These are phyloP conservation scores for Vicia villosa DNA, from an alignment of 306 rosid species.

Conservation along the genomic window DNA sequence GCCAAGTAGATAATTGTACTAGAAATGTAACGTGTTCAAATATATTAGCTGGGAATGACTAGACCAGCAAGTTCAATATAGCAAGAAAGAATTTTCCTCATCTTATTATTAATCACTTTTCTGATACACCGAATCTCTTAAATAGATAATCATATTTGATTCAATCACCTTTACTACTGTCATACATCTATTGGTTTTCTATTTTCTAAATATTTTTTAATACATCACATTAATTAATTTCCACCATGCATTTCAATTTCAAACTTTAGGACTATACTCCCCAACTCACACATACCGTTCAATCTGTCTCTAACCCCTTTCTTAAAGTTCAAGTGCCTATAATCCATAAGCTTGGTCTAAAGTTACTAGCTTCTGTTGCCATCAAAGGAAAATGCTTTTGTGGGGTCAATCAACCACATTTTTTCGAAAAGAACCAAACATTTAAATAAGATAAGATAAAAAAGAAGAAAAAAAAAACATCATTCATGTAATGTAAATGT, in stretches of 20 bases:
- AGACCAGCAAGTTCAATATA: slow-evolving; percentile 34
- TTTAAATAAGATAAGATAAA: slow-evolving; percentile 26
- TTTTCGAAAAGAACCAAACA: slow-evolving; percentile 37
- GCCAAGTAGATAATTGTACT: slow-evolving; percentile 20
- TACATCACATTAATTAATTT: slow-evolving; percentile 32
- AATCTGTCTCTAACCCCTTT: slow-evolving; percentile 37
- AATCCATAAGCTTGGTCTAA: slow-evolving; percentile 40
- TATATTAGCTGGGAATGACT: slow-evolving; percentile 44
- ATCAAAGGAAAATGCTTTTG: slow-evolving; percentile 38
- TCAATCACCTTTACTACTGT: slow-evolving; percentile 29
- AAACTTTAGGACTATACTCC: slow-evolving; percentile 39
- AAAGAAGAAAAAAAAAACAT: not conserved
- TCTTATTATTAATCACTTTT: slow-evolving; percentile 21
- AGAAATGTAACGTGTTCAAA: slow-evolving; percentile 11
- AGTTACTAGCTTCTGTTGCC: slow-evolving; percentile 30
- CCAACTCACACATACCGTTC: slow-evolving; percentile 42
- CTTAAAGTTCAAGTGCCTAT: slow-evolving; percentile 44
- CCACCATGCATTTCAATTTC: slow-evolving; percentile 32
- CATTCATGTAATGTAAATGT: slow-evolving; percentile 8
- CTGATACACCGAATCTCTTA: slow-evolving; percentile 40
- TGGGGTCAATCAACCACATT: slow-evolving; percentile 39
- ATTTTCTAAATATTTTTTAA: not conserved
- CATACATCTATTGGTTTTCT: slow-evolving; percentile 29
- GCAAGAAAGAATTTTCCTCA: slow-evolving; percentile 34
- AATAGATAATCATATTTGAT: slow-evolving; percentile 40